Conservation (phyloP, 805 yeast species). For the Saccharomycopsis babjevae region DNA sequence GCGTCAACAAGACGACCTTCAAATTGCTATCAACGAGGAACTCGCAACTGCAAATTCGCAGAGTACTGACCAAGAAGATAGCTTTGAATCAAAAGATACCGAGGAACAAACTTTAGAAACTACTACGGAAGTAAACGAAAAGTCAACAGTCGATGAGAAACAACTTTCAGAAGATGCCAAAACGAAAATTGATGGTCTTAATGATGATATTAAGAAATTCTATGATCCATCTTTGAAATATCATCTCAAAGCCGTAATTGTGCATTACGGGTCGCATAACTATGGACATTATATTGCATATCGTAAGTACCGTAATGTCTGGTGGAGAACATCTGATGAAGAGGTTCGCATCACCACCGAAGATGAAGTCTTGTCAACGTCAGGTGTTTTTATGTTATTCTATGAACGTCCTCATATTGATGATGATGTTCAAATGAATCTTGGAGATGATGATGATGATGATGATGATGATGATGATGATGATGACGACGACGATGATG, state of each 20-base stretch:
- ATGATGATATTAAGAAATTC: slow-evolving; percentile 19
- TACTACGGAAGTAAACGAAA: slow-evolving; percentile 2
- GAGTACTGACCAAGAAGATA: neutral
- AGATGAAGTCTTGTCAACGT: slow-evolving; percentile 67
- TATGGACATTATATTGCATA: slow-evolving; percentile 95
- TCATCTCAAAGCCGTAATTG: slow-evolving; percentile 72
- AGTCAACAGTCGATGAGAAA: neutral
- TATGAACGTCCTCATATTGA: slow-evolving; percentile 50
- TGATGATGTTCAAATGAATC: slow-evolving; percentile 21
- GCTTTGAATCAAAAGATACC: slow-evolving; percentile 9
- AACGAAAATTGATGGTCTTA: slow-evolving; percentile 28
- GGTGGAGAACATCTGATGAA: slow-evolving; percentile 97
- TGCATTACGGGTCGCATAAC: slow-evolving; percentile 92
- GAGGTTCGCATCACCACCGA: slow-evolving; percentile 72
- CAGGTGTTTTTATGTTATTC: slow-evolving; percentile 88
- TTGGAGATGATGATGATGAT: slow-evolving; percentile 18
- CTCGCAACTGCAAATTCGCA: slow-evolving; percentile 16
- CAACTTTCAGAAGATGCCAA: slow-evolving; percentile 3
- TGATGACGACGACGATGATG: slow-evolving; percentile 10
- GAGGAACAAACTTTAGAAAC: neutral
- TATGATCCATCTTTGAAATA: slow-evolving; percentile 35
- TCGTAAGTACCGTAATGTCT: slow-evolving; percentile 67
- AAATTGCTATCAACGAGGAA: slow-evolving; percentile 4
- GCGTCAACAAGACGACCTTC: slow-evolving; percentile 41
- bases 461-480: slow-evolving; percentile 20